Evolutionary conservation across 768 basidiomycete species (phyloP).

Genomic region (Trametes cinnabarina): DNA sequence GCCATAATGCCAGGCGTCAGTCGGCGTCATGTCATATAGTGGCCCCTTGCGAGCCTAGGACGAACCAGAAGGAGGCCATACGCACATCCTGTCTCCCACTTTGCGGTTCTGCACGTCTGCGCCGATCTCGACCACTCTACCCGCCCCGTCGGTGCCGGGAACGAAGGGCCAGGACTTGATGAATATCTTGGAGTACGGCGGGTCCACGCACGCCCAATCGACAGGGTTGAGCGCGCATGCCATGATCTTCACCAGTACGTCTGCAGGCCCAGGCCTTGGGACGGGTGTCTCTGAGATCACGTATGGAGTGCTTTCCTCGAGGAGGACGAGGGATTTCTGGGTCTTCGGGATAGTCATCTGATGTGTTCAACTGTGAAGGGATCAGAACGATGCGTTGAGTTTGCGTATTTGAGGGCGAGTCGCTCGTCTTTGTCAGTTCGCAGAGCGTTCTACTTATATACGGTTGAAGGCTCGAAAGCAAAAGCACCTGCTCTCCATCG

Average conservation of each 20-base stretch:
- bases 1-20: neutral
- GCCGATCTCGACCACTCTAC: constrained; percentile 30
- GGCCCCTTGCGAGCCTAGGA: no score
- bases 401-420: no score
- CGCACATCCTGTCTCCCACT: constrained; percentile 35
- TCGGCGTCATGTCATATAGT: no score
- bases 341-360: neutral
- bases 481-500: no score
- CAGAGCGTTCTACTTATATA: no score
- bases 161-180: constrained; percentile 23
- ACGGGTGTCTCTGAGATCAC: neutral
- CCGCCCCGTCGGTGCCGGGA: constrained; percentile 20
- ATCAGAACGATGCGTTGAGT: no score
- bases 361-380: neutral
- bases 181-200: constrained; percentile 10
- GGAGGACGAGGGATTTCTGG: constrained; percentile 17
- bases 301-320: constrained; percentile 1
- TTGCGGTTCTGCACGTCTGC: constrained; percentile 32
- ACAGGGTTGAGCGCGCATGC: constrained; percentile 31
- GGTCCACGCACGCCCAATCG: constrained; percentile 30
- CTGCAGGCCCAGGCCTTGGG: constrained; percentile 20
- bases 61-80: no score
- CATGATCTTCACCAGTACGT: constrained; percentile 31
- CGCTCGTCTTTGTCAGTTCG: neutral
- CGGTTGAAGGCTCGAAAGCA: no score